Conservation (phyloP, 805 yeast species). For the Torulaspora indica region DNA sequence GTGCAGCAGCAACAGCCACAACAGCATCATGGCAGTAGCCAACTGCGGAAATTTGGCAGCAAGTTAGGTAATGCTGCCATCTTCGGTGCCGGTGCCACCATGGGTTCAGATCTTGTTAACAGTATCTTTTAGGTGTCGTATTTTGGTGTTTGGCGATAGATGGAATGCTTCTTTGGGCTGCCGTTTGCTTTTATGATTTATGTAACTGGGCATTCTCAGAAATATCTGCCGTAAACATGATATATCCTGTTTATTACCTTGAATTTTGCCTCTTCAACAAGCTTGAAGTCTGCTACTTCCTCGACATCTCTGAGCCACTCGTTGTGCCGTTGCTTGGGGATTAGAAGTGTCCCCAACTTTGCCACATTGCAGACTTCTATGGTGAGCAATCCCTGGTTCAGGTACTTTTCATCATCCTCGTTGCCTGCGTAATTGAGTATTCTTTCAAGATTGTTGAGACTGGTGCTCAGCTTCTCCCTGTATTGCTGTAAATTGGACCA, state of each 20-base stretch:
- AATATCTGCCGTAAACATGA: conserved; percentile 49
- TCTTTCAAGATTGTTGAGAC: conserved; percentile 56
- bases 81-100: conserved; percentile 94
- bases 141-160: background rate
- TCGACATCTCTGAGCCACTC: conserved; percentile 64
- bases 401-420: conserved; percentile 31
- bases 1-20: conserved; percentile 27
- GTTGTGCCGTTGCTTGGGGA: conserved; percentile 46
- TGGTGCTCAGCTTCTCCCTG: conserved; percentile 30
- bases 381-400: conserved; percentile 56
- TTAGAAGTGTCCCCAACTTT: conserved; percentile 42
- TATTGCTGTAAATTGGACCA: conserved; percentile 28
- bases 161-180: background rate
- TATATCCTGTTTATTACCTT: conserved; percentile 54
- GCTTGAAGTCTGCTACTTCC: conserved; percentile 46
- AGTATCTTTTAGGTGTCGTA: conserved; percentile 51
- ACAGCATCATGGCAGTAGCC: conserved; percentile 35
- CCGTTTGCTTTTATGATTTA: conserved; percentile 1
- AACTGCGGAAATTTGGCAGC: conserved; percentile 62
- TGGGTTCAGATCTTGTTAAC: conserved; percentile 78
- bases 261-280: conserved; percentile 40
- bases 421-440: conserved; percentile 38
- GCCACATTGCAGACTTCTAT: conserved; percentile 61
- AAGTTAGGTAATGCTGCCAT: conserved; percentile 89
- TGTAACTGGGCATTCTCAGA: conserved; percentile 6